phyloP scores from a whole-genome alignment of 106 monocot species.

The Dendrobium chrysotoxum region DNA sequence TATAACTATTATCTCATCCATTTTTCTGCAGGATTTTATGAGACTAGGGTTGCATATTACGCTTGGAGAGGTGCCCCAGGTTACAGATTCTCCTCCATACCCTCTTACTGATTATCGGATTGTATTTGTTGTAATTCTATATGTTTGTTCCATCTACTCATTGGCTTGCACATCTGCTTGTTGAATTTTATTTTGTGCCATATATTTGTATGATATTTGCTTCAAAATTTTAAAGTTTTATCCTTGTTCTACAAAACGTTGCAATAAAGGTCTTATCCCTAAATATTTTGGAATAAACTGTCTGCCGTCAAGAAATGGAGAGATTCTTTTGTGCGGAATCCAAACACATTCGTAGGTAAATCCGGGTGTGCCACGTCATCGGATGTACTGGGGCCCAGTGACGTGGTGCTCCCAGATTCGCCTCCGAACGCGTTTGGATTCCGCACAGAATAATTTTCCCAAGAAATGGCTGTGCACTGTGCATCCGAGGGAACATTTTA shows the following conservation, averaged over 20 bases:
- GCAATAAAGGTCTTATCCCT: neutral
- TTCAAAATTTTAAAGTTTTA: neutral
- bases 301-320: too few species aligned
- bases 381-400: too few species aligned
- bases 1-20: neutral
- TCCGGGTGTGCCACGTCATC: too few species aligned
- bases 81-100: conserved; percentile 20
- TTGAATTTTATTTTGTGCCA: neutral
- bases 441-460: too few species aligned
- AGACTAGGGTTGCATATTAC: conserved; percentile 29
- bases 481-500: too few species aligned
- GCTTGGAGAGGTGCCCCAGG: conserved; percentile 27
- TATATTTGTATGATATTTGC: neutral
- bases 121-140: neutral
- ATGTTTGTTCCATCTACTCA: neutral
- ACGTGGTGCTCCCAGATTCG: too few species aligned
- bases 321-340: too few species aligned
- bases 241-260: neutral
- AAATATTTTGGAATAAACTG: too few species aligned
- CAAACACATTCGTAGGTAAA: too few species aligned
- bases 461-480: too few species aligned
- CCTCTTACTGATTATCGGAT: conserved; percentile 7
- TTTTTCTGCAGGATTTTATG: conserved; percentile 23
- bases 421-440: too few species aligned
- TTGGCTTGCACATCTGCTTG: neutral